Percentiles rank a stretch among this genome's conserved stretches.
phyloP scores from a whole-genome alignment of 805 yeast genomes.

The Metschnikowia proteae region DNA sequence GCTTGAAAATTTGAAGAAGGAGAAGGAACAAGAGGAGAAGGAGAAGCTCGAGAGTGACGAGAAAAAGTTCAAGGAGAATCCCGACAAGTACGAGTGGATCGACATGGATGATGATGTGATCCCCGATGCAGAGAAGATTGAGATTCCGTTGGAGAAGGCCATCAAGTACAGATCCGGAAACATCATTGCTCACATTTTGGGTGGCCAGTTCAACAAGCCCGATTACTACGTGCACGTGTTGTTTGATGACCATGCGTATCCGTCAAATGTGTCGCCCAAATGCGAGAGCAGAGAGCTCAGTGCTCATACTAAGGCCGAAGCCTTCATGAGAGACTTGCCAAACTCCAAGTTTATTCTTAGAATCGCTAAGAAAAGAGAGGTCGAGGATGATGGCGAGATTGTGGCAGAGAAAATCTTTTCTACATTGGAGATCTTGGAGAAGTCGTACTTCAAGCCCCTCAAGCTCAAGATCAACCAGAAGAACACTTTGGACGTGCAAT shows the following conservation, averaged over 20 bases:
- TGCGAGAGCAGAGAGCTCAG: constrained; percentile 44
- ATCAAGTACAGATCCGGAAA: constrained; percentile 59
- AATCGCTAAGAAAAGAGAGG: constrained; percentile 49
- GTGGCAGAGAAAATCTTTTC: constrained; percentile 46
- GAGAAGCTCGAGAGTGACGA: constrained; percentile 48
- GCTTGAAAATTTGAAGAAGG: constrained; percentile 36
- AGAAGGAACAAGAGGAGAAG: constrained; percentile 30
- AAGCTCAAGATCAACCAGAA: constrained; percentile 40
- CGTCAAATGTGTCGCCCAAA: constrained; percentile 52
- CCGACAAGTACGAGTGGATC: constrained; percentile 64
- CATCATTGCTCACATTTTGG: constrained; percentile 48
- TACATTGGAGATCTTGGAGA: constrained; percentile 53
- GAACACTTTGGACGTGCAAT: constrained; percentile 43
- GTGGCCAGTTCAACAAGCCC: constrained; percentile 47
- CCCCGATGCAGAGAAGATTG: constrained; percentile 36
- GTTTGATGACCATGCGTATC: constrained; percentile 61
- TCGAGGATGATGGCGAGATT: constrained; percentile 46
- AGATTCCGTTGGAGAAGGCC: constrained; percentile 51
- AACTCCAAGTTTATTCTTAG: constrained; percentile 57
- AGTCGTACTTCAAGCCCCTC: constrained; percentile 45
- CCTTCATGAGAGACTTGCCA: constrained; percentile 67
- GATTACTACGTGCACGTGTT: constrained; percentile 54
- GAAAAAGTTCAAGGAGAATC: constrained; percentile 50
- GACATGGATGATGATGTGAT: constrained; percentile 37
- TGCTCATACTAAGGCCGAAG: constrained; percentile 48